phyloP scores from a whole-genome alignment of 2,329 filamentous ascomycete species.

The Chalara sp. region DNA sequence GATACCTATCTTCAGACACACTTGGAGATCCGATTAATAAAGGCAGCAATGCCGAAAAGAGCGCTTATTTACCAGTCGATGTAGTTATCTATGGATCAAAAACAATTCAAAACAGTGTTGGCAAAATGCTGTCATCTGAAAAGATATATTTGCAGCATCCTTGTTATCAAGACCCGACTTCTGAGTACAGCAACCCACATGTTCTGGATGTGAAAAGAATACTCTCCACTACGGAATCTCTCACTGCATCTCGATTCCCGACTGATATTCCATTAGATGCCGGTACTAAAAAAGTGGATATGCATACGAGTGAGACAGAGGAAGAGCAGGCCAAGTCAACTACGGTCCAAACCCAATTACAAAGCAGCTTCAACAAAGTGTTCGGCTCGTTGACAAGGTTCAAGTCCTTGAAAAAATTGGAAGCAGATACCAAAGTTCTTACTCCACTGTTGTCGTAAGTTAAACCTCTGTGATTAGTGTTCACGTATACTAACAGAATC shows the following conservation, averaged over 20 bases:
- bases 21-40: neutral
- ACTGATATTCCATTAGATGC: no score
- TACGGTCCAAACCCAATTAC: no score
- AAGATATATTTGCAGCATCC: constrained; percentile 32
- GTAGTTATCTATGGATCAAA: constrained; percentile 32
- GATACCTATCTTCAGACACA: neutral
- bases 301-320: no score
- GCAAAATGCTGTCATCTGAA: constrained; percentile 21
- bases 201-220: constrained; percentile 15
- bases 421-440: constrained; percentile 9
- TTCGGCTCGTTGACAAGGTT: constrained; percentile 2
- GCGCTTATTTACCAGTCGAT: constrained; percentile 19
- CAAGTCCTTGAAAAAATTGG: constrained; percentile 9
- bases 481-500: no score
- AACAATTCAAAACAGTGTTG: constrained; percentile 16
- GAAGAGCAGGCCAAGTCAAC: no score
- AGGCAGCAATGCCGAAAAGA: neutral
- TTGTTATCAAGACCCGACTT: constrained; percentile 13
- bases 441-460: constrained; percentile 9
- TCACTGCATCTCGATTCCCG: no score
- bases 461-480: neutral
- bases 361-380: no score
- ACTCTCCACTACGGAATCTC: no score
- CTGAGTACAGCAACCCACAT: constrained; percentile 28
- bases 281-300: no score